Base-by-base conservation (phyloP, 2,329 filamentous ascomycete genomes). In the Malbranchea zuffiana region DNA sequence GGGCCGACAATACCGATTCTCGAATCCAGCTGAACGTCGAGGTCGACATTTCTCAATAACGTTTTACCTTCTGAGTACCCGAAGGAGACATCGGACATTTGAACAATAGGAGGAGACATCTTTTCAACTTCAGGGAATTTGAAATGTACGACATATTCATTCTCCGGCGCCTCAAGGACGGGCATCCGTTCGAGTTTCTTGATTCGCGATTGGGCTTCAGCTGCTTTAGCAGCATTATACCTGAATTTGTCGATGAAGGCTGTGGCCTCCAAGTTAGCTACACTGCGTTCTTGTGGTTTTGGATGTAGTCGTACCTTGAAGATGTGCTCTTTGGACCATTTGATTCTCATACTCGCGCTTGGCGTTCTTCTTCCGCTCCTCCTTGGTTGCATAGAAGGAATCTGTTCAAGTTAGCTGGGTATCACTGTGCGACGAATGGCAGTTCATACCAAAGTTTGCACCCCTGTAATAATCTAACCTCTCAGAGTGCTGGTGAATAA, bases 231-330 rank as follows among this genome's bases (percentile, higher is more conserved):
- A 18, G 90, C 90, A 57, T 98, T 98, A 72, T 98, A 98, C 36
- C 90, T 78, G 72, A 98, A 98, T 66, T 98, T 98, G 73, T 98
- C 90, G 65, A 98, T 98, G 63, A 98, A 98, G 18, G 84, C 80
- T 63, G 23, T 23, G 26, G 6, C 6, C n/a, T 13, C 10, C 16
- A 29, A 21, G 16, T 39, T 29, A 39, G 36, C 16, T 15, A 24
- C n/a, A n/a, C n/a, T n/a, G 7, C 6, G 13, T 21, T 18, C 8
- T 19, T 13, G n/a, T 15, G 25, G 7, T 6, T 23, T 31, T 15
- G n/a, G 19, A 6, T 19, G 3, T 18, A 2, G 19, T 31, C n/a
- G 24, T 48, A 66, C 65, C 66, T 67, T 98, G 90, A 45, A 98
- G 66, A 69, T 98, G 90, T 20, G 86, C 85, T 50, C 90, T 75